Base-by-base conservation (phyloP, 306 rosid species). In the Glycine soja region DNA sequence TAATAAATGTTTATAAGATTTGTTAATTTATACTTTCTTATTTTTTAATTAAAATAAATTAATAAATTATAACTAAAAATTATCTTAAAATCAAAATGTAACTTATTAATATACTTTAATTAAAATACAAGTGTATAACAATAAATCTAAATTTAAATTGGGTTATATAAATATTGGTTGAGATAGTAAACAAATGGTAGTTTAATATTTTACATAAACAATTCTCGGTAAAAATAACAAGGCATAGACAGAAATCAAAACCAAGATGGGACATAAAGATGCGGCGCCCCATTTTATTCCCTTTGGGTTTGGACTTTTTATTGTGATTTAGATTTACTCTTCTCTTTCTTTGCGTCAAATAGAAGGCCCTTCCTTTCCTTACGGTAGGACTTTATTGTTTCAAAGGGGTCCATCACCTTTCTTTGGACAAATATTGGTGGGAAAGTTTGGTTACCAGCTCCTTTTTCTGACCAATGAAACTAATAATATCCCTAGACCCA, bases 391-490 rank as follows among this genome's bases (percentile, higher is more conserved):
- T 88, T 87, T 81, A 58, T 64, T 53, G 80, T 83, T 81, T 72
- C 47, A 71, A 76, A 79, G 68, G 85, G 90, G 89, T 79, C 86
- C 87, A 76, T 83, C 56, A 50, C 51, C 86, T 88, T 89, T 88
- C 75, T 70, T 82, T 14, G 85, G 69, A 85, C 70, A 86, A 87
- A 82, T 86, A 76, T 77, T 82, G 93, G 93, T 90, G 95, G 89
- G 83, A 89, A 90, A 90, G 93, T 92, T 94, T 90, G 97, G 97
- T 89, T 86, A 90, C 93, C 92, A 78, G 92, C 95, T 88, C 92
- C 97, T 65, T 91, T 88, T 82, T 76, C 87, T 84, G 88, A 90
- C 96, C 92, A 86, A 89, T 90, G 53, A 80, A 75, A 63, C 46
- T 70, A 69, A 80, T 6, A 19, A 8, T 24, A 62, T 62, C 4